Conservation (phyloP, 768 basidiomycete species). For the Tylopilus subfusipes region DNA sequence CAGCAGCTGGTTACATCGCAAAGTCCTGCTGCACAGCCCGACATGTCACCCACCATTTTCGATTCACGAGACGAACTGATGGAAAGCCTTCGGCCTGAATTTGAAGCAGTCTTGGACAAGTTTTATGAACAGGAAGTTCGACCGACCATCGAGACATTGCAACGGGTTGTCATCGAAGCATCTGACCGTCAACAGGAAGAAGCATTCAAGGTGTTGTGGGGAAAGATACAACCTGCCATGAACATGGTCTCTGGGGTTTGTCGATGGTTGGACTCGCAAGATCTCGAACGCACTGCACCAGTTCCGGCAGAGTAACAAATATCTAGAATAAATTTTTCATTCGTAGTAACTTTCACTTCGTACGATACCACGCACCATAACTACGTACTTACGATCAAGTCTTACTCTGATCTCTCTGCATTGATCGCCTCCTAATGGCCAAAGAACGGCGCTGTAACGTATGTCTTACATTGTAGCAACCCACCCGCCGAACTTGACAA, state of each 20-base stretch:
- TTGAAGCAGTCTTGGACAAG: slow-evolving; percentile 17
- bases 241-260: slow-evolving; percentile 30
- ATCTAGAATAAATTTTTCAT: slow-evolving; percentile 7
- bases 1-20: slow-evolving; percentile 13
- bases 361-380: slow-evolving; percentile 12
- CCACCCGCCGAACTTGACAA: slow-evolving; percentile 4
- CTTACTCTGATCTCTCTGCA: not conserved
- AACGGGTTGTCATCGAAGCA: slow-evolving; percentile 4
- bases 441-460: slow-evolving; percentile 33
- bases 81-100: slow-evolving; percentile 16
- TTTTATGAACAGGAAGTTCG: slow-evolving; percentile 24
- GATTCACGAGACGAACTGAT: slow-evolving; percentile 14
- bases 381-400: not conserved
- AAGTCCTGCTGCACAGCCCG: not conserved
- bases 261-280: slow-evolving; percentile 30
- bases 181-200: slow-evolving; percentile 24
- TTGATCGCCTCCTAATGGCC: not conserved
- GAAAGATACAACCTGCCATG: slow-evolving; percentile 30
- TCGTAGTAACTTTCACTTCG: slow-evolving; percentile 12
- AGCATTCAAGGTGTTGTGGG: slow-evolving; percentile 23
- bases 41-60: not conserved
- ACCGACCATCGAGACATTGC: slow-evolving; percentile 18
- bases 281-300: slow-evolving; percentile 21
- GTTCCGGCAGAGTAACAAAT: not conserved
- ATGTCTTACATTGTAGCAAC: slow-evolving; percentile 8